Evolutionary conservation across 129 eudicot genomes (phyloP).

Genomic region (Glebionis coronaria): DNA sequence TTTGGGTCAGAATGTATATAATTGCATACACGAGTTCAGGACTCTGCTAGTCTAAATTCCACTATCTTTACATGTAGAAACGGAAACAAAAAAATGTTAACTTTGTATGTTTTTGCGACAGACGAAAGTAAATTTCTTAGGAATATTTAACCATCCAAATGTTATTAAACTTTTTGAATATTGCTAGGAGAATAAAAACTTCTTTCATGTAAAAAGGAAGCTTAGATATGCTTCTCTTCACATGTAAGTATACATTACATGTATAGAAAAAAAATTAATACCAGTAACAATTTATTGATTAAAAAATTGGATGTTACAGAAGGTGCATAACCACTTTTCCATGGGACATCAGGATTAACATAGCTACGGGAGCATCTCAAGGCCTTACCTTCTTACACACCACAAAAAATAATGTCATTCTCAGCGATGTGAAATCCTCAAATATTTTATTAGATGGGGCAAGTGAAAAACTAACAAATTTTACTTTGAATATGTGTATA

Average conservation of each 20-base stretch:
- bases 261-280: neutral
- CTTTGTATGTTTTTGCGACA: constrained; percentile 25
- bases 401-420: constrained; percentile 44
- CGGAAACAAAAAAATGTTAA: neutral
- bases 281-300: neutral
- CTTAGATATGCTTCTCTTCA: constrained; percentile 63
- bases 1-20: too few species aligned
- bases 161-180: constrained; percentile 54
- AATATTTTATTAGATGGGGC: constrained; percentile 68
- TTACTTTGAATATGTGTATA: neutral
- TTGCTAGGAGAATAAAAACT: constrained; percentile 58
- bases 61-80: too few species aligned
- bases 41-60: too few species aligned
- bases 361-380: constrained; percentile 30
- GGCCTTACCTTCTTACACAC: constrained; percentile 31
- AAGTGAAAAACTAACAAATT: neutral
- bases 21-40: too few species aligned
- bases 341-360: constrained; percentile 26
- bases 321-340: constrained; percentile 21
- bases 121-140: constrained; percentile 67
- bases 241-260: constrained; percentile 35
- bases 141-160: constrained; percentile 62
- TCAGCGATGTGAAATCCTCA: constrained; percentile 62
- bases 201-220: constrained; percentile 65
- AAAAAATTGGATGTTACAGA: constrained; percentile 7